Evolutionary conservation across 345 rosid species (phyloP).

Genomic region (Gossypium bickii): DNA sequence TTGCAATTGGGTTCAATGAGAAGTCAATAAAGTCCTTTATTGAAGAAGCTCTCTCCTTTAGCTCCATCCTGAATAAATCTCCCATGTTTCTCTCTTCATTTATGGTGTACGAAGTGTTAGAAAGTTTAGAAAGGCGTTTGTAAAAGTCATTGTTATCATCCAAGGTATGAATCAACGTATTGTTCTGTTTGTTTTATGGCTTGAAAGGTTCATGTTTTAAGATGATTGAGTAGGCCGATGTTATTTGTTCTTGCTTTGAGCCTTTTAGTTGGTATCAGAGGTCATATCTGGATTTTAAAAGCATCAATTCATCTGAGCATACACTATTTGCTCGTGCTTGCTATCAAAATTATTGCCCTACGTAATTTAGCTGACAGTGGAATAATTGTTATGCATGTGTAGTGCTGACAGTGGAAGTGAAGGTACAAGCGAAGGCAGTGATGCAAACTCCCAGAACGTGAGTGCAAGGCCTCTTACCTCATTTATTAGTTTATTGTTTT

Average conservation of each 20-base stretch:
- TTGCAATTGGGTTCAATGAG: conserved; percentile 7
- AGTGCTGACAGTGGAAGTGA: conserved; percentile 93
- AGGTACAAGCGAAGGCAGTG: conserved; percentile 98
- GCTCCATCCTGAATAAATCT: neutral
- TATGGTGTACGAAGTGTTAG: neutral
- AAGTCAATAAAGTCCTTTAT: neutral
- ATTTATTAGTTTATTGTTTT: neutral
- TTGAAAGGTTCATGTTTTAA: neutral
- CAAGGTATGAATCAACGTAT: neutral
- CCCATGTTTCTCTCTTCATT: neutral
- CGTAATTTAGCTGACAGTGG: conserved; percentile 26
- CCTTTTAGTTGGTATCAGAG: neutral
- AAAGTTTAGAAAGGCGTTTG: conserved; percentile 1
- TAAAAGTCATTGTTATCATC: neutral
- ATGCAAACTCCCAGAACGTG: conserved; percentile 85
- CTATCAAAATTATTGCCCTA: neutral
- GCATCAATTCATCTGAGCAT: neutral
- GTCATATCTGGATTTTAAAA: neutral
- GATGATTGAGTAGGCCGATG: neutral
- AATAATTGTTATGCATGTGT: conserved; percentile 17
- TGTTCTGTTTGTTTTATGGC: neutral
- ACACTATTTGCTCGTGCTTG: neutral
- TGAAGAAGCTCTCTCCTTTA: neutral
- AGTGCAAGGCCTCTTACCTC: conserved; percentile 26
- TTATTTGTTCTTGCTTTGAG: neutral